These are phyloP conservation scores for Kodamaea sp. DNA, from an alignment of 1,139 yeast genomes.

Conservation along the genomic window DNA sequence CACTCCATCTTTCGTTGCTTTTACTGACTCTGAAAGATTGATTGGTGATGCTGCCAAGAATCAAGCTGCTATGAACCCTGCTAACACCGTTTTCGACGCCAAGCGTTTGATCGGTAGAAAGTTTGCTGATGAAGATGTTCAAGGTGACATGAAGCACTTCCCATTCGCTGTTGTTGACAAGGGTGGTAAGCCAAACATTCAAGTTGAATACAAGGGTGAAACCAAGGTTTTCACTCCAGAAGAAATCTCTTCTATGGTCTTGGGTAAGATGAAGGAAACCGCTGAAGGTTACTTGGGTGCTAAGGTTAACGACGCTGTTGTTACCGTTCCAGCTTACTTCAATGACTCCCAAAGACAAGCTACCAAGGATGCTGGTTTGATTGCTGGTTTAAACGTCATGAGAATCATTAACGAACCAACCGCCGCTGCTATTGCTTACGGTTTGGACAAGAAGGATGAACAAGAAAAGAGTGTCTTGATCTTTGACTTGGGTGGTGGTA, in stretches of 20 bases:
- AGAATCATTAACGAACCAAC: conserved; percentile 62
- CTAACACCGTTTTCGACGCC: conserved; percentile 64
- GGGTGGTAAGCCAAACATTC: conserved; percentile 57
- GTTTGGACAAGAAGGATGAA: conserved; percentile 65
- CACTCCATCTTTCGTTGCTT: conserved; percentile 66
- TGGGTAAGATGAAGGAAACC: conserved; percentile 62
- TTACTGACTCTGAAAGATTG: conserved; percentile 63
- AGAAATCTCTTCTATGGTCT: conserved; percentile 65
- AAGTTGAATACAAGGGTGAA: conserved; percentile 66
- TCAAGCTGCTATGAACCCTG: conserved; percentile 68
- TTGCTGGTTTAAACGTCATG: conserved; percentile 58
- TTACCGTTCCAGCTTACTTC: conserved; percentile 66
- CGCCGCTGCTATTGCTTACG: conserved; percentile 63
- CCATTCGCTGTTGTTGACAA: conserved; percentile 58
- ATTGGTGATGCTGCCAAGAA: conserved; percentile 73
- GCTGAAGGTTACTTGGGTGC: conserved; percentile 64
- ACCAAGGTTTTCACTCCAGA: conserved; percentile 62
- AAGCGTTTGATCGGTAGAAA: conserved; percentile 68
- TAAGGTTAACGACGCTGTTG: conserved; percentile 67
- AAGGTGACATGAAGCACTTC: conserved; percentile 57
- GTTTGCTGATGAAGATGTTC: conserved; percentile 55
- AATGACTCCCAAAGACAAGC: conserved; percentile 64
- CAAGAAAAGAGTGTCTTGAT: conserved; percentile 79
- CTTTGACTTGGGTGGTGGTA: conserved; percentile 98
- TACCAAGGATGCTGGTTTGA: conserved; percentile 59